Conservation (phyloP, 192 early-diverging fungal species). For the Gamsiella multidivaricata region DNA sequence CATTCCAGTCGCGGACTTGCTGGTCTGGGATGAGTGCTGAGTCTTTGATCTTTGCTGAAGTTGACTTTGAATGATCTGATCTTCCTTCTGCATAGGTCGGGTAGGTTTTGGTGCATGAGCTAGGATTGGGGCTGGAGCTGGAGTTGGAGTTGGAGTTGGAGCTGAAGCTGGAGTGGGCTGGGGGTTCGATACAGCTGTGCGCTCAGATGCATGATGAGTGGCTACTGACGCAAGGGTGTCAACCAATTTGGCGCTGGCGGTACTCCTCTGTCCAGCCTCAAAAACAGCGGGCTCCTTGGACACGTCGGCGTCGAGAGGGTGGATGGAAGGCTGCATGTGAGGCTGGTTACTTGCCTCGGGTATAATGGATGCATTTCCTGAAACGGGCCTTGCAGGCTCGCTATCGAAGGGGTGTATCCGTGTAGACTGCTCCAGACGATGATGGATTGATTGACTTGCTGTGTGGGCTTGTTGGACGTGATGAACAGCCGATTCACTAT, state of each 20-base stretch:
- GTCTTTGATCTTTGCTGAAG: neutral
- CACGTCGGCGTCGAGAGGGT: constrained; percentile 27
- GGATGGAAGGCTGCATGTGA: constrained; percentile 20
- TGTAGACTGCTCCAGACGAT: neutral
- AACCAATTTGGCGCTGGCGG: too few relatives aligned
- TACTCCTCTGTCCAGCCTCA: too few relatives aligned
- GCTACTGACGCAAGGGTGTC: too few relatives aligned
- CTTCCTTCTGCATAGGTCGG: neutral
- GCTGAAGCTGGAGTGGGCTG: too few relatives aligned
- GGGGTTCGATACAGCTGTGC: too few relatives aligned
- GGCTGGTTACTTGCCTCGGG: neutral
- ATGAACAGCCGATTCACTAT: neutral
- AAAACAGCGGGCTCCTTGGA: neutral
- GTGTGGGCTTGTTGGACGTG: neutral
- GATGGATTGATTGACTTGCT: neutral
- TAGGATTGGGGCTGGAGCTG: too few relatives aligned
- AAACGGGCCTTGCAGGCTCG: neutral
- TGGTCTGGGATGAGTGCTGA: neutral
- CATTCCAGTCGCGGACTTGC: neutral
- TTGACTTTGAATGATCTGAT: neutral
- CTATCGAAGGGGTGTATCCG: constrained; percentile 40
- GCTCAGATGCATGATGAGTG: too few relatives aligned
- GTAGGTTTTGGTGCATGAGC: too few relatives aligned
- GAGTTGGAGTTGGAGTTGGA: too few relatives aligned
- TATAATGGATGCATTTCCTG: constrained; percentile 4